Conservation (phyloP, 2,329 filamentous ascomycete species). For the Dothideomycetes sp. region DNA sequence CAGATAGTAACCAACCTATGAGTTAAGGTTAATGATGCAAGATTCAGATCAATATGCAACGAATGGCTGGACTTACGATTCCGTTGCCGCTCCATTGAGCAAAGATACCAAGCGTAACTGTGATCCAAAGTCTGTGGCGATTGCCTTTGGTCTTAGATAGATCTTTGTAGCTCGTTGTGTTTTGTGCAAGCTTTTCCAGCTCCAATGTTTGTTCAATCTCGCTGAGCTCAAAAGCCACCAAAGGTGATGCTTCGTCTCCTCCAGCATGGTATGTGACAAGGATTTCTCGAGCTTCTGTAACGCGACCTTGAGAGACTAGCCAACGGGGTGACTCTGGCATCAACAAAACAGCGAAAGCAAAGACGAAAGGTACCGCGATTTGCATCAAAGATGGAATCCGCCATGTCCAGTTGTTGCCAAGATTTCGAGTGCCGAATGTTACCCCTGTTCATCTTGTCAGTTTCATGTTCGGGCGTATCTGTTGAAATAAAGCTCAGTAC, state of each 20-base stretch:
- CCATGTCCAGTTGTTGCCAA: slow-evolving; percentile 16
- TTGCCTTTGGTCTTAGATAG: slow-evolving; percentile 18
- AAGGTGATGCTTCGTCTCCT: slow-evolving; percentile 34
- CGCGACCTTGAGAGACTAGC: slow-evolving; percentile 14
- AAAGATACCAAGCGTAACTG: slow-evolving; percentile 25
- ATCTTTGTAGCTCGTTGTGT: slow-evolving; percentile 15
- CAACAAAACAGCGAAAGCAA: slow-evolving; percentile 12
- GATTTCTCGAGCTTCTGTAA: slow-evolving; percentile 18
- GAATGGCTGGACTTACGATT: too few relatives aligned
- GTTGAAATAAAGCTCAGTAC: too few relatives aligned
- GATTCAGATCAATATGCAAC: too few relatives aligned
- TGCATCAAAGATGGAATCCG: slow-evolving; percentile 17
- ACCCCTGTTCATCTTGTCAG: too few relatives aligned
- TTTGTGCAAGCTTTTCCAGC: slow-evolving; percentile 43
- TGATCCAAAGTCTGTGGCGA: slow-evolving; percentile 28
- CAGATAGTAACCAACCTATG: slow-evolving; percentile 3
- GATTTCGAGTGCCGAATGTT: slow-evolving; percentile 13
- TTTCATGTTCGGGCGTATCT: too few relatives aligned
- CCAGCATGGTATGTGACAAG: slow-evolving; percentile 33
- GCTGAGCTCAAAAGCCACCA: slow-evolving; percentile 48
- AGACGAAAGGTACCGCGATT: slow-evolving; percentile 13
- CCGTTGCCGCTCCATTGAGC: slow-evolving; percentile 30
- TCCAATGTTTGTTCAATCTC: slow-evolving; percentile 49
- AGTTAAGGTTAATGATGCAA: too few relatives aligned
- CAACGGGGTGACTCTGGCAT: slow-evolving; percentile 17